Conservation (phyloP, 1,139 yeast species). For the Geotrichum klebahnii region DNA sequence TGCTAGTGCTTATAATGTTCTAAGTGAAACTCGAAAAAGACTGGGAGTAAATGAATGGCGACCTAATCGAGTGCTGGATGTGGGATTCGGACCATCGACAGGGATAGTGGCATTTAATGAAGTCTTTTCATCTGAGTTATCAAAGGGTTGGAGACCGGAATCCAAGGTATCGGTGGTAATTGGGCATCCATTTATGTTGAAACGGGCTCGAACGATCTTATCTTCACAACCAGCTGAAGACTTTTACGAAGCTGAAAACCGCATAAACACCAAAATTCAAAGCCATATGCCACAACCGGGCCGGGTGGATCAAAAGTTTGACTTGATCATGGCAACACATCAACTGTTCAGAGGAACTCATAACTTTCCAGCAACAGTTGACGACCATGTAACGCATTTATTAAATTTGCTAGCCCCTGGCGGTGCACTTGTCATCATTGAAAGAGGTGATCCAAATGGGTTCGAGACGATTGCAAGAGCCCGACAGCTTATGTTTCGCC, state of each 20-base stretch:
- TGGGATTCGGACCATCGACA: slow-evolving; percentile 90
- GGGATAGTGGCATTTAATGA: slow-evolving; percentile 89
- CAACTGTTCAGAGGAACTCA: slow-evolving; percentile 59
- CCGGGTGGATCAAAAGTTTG: slow-evolving; percentile 46
- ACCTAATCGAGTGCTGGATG: slow-evolving; percentile 67
- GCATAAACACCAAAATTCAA: slow-evolving; percentile 25
- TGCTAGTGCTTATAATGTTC: slow-evolving; percentile 62
- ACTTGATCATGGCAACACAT: slow-evolving; percentile 80
- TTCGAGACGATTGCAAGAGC: slow-evolving; percentile 88
- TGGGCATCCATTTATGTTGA: slow-evolving; percentile 72
- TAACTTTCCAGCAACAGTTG: slow-evolving; percentile 67
- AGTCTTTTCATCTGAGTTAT: slow-evolving; percentile 53
- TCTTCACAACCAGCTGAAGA: slow-evolving; percentile 51
- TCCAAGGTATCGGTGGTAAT: slow-evolving; percentile 68
- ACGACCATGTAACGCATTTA: slow-evolving; percentile 58
- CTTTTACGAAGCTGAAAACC: slow-evolving; percentile 15
- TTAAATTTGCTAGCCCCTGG: slow-evolving; percentile 63
- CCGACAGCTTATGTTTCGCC: slow-evolving; percentile 80
- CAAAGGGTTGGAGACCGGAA: slow-evolving; percentile 50
- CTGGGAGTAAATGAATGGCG: slow-evolving; percentile 47
- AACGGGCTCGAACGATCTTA: slow-evolving; percentile 70
- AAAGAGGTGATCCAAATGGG: slow-evolving; percentile 86
- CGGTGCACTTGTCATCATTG: slow-evolving; percentile 74
- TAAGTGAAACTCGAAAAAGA: slow-evolving; percentile 62
- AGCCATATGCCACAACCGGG: slow-evolving; percentile 8